Evolutionary conservation across 2,329 filamentous ascomycete species (phyloP), one percentile per base, ranked within the genome.

Genomic region (Mariannaea sp.): DNA sequence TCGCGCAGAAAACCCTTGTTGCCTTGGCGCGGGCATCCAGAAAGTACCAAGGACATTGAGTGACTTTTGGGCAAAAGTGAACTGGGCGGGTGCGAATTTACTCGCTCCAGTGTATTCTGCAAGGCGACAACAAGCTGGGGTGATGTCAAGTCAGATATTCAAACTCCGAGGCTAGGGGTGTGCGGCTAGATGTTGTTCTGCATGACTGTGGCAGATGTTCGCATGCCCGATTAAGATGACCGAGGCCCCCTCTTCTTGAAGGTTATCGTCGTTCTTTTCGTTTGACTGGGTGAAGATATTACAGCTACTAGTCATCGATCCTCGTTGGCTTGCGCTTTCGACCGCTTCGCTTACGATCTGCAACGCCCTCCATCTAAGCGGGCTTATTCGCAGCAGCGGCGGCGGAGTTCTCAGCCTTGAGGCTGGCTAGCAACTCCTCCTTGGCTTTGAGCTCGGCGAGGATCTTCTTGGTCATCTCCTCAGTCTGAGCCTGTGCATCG

Each of bases 401-500:
- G n/a, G 80, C 80, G 36, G 74, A 70, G 51, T 85, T 77, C 59
- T 78, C 81, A 32, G 78, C 80, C 75, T 87, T 88, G 41, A 88
- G 76, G 51, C 78, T 78, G 22, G 80, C 73, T 48, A 89, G 73
- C 59, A 79, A 75, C 48, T 80, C 79, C 70, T 87, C 87, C 73
- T 89, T 87, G 47, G 80, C 76, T 70, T 83, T 84, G 53, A 88
- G 78, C 72, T 83, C 79, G 58, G 77, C 80, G 61, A 82, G 80
- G 58, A 86, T 79, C 65, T 76, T 80, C 68, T 77, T 78, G 43
- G 79, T 77, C 69, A 88, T 83, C 50, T 82, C 79, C 50, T 82
- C 77, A 35, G 90, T 82, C 66, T 85, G 82, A 50, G 79, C 78
- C 67, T 85, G 75, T 50, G 89, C 88, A 55, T 86, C 86, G 58